phyloP scores from a whole-genome alignment of 73 alveolate genomes.

The Tetrahymena malaccensis region DNA sequence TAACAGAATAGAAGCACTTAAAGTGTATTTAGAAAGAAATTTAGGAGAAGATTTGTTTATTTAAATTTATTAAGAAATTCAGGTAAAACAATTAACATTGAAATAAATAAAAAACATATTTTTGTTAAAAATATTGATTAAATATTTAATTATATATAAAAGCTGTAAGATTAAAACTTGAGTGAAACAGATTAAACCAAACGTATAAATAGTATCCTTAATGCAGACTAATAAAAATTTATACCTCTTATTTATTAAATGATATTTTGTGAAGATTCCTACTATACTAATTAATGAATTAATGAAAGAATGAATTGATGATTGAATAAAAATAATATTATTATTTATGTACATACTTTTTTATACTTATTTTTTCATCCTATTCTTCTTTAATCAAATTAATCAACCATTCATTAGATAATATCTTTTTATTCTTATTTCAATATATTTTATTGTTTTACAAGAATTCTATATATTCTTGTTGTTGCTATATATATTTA shows the following conservation, averaged over 20 bases:
- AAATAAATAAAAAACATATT: neutral
- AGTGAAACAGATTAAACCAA: neutral
- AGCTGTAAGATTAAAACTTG: neutral
- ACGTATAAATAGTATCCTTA: neutral
- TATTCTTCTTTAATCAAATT: no score
- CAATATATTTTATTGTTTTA: neutral
- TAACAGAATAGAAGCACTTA: conserved; percentile 9
- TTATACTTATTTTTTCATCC: neutral
- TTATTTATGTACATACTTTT: neutral
- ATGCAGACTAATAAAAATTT: neutral
- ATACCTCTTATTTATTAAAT: neutral
- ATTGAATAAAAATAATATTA: no score
- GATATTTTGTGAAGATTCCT: neutral
- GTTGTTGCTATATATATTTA: neutral
- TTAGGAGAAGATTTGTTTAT: neutral
- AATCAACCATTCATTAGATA: no score
- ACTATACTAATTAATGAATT: neutral
- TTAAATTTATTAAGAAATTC: neutral
- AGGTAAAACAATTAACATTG: neutral
- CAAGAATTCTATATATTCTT: neutral
- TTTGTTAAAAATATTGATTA: neutral
- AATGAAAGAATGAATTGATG: neutral
- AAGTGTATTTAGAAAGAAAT: neutral
- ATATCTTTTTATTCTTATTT: no score
- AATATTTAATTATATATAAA: neutral